These are phyloP conservation scores for Polyporus tsugae DNA, from an alignment of 1,284 basidiomycete genomes.

Conservation along the genomic window DNA sequence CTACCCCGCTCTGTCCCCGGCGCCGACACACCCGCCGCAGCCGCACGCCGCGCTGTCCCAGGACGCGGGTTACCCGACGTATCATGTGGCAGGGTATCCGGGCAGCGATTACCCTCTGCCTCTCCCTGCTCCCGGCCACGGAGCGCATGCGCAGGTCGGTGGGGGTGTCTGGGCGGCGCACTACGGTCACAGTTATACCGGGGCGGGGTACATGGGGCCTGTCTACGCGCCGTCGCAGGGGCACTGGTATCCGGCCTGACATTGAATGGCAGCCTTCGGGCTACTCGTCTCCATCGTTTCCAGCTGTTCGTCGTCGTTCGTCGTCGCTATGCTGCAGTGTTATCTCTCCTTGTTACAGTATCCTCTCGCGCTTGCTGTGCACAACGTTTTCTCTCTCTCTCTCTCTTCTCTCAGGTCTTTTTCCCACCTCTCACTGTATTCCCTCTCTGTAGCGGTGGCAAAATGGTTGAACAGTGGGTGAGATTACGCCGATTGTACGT, in stretches of 20 bases:
- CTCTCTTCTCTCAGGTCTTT: not conserved
- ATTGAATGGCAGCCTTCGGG: not conserved
- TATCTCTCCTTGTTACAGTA: not conserved
- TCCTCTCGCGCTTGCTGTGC: slow-evolving; percentile 1
- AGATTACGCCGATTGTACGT: slow-evolving; percentile 1
- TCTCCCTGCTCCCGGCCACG: not conserved
- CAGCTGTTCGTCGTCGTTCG: not conserved
- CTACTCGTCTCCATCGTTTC: not conserved
- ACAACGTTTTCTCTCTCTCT: not conserved
- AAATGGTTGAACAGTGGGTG: not conserved
- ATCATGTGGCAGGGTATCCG: slow-evolving; percentile 12
- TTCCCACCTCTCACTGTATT: not conserved
- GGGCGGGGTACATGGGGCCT: slow-evolving; percentile 16
- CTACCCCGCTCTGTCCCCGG: slow-evolving; percentile 9
- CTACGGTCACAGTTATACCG: not conserved
- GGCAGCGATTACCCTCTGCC: slow-evolving; percentile 7
- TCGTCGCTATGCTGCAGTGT: not conserved
- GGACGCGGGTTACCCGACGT: slow-evolving; percentile 16
- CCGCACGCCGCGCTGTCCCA: not conserved
- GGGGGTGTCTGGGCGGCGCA: slow-evolving; percentile 23
- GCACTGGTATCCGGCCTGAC: slow-evolving; percentile 24
- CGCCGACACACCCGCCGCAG: not conserved
- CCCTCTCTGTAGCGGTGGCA: not conserved
- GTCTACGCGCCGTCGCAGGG: slow-evolving; percentile 18
- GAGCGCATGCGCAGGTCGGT: not conserved